Evolutionary conservation across 2,329 filamentous ascomycete species (phyloP).

Genomic region (Penicillium thymicola): DNA sequence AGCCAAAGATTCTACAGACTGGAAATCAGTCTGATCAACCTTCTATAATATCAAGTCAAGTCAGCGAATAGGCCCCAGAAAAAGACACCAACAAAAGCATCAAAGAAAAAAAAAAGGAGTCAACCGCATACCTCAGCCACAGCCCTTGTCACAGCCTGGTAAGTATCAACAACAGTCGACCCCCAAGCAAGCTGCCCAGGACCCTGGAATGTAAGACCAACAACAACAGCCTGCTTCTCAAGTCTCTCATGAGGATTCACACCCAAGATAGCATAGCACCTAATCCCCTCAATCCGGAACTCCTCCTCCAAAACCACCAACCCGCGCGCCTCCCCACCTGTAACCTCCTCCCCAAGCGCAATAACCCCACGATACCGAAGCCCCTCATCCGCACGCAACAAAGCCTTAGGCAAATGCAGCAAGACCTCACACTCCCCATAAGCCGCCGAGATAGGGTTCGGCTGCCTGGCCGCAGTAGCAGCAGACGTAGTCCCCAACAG

Average conservation of each 20-base stretch:
- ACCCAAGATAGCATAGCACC: slow-evolving; percentile 48
- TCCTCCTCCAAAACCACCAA: slow-evolving; percentile 36
- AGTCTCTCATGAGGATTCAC: slow-evolving; percentile 53
- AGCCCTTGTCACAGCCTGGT: slow-evolving; percentile 39
- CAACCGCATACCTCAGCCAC: slow-evolving; percentile 38
- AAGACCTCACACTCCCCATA: slow-evolving; percentile 39
- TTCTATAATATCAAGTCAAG: slow-evolving; percentile 26
- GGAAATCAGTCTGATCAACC: slow-evolving; percentile 48
- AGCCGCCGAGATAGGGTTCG: slow-evolving; percentile 26
- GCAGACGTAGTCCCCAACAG: slow-evolving; percentile 39
- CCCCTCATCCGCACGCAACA: slow-evolving; percentile 44
- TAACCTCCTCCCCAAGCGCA: slow-evolving; percentile 30
- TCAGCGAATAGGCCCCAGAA: slow-evolving; percentile 9
- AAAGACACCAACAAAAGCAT: background rate
- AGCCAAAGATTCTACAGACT: slow-evolving; percentile 52
- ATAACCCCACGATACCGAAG: slow-evolving; percentile 38
- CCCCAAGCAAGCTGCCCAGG: slow-evolving; percentile 33
- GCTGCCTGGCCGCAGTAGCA: slow-evolving; percentile 21
- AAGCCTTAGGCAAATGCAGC: slow-evolving; percentile 44
- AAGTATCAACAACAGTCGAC: slow-evolving; percentile 35
- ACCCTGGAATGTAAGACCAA: slow-evolving; percentile 39
- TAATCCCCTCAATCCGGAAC: slow-evolving; percentile 43
- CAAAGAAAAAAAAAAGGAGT: no score
- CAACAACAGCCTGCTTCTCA: slow-evolving; percentile 49
- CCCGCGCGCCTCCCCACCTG: slow-evolving; percentile 23